Base-by-base conservation (phyloP, 371 early-diverging fungal genomes). In the Funneliformis caledonium region DNA sequence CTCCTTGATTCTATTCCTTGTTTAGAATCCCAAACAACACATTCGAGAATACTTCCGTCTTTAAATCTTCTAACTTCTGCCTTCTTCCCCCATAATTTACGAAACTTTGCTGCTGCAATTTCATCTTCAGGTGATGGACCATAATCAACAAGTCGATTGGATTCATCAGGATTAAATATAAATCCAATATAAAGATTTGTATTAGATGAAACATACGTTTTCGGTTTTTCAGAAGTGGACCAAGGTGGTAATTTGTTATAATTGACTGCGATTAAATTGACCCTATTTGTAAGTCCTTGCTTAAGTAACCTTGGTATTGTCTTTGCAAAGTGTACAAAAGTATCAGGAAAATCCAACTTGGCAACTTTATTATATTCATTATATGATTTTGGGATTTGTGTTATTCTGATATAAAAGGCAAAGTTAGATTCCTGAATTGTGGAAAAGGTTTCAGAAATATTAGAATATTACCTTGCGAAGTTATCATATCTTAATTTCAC, bases 61-160 rank as follows among this genome's bases (percentile, higher is more conserved):
- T 94, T 91, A 89, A 96, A 97, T 16, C 96, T 92, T 77, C 97
- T 90, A 22, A 95, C 82, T 79, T 96, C 96, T 2, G 95, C 89
- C 80, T 92, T 92, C 62, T 86, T 84, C 12, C 97, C 97, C 97
- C 97, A 97, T 48, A 97, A 88, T 33, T 87, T 81, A 19, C 92
- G 88, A 88, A 96, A 97, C 14, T 85, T 89, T n/a, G 86, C 86
- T n/a, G 90, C 88, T 2, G 88, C 91, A 37, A 86, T 89, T 26
- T 84, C 85, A 37, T 92, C 86, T 60, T 91, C 89, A 4, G 94
- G 88, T 31, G 89, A 84, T 19, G 97, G 97, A 0, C 97, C 97
- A 80, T 91, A 86, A 80, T 96, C 96, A 2, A 97, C 94, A 33
- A 91, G 79, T 42, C 94, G 88, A 67, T 89, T 83, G 6, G 92